Evolutionary conservation across 352 stramenopile species (phyloP).

Genomic region (Blastocystis sp.): DNA sequence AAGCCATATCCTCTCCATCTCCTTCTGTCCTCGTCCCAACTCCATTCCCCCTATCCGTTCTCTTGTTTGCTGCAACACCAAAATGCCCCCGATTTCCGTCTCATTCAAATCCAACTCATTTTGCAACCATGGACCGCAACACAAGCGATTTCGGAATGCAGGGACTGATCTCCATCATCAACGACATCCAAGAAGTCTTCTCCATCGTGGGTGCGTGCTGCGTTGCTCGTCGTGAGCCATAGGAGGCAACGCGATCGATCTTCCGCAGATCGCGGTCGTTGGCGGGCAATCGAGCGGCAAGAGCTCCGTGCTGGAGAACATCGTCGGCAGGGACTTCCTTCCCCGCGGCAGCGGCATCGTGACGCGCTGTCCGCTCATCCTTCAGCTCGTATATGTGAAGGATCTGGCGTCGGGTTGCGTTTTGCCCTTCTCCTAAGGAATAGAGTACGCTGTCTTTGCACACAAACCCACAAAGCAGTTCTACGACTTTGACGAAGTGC

Average conservation of each 20-base stretch:
- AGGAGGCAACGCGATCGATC: constrained; percentile 79
- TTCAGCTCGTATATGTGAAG: constrained; percentile 83
- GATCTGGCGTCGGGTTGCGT: neutral
- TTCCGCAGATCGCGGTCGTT: constrained; percentile 75
- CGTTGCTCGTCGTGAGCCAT: constrained; percentile 75
- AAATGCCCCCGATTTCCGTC: constrained; percentile 26
- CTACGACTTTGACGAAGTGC: constrained; percentile 91
- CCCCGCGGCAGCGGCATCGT: constrained; percentile 94
- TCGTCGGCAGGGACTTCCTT: constrained; percentile 86
- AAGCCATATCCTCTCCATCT: neutral
- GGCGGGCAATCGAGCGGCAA: constrained; percentile 77
- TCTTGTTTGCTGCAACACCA: neutral
- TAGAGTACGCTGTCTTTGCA: constrained; percentile 97
- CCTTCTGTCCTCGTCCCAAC: neutral
- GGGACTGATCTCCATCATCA: constrained; percentile 96
- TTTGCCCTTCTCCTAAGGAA: constrained; percentile 75
- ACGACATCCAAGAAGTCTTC: constrained; percentile 99
- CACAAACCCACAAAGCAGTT: constrained; percentile 89
- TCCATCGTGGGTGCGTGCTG: constrained; percentile 83
- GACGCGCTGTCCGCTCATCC: constrained; percentile 90
- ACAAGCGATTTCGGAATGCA: constrained; percentile 82
- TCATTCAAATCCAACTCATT: neutral
- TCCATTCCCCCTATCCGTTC: constrained; percentile 68
- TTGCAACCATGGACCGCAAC: constrained; percentile 71
- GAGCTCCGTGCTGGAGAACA: constrained; percentile 76